These are phyloP conservation scores for Eucalyptus sp. DNA, from an alignment of 345 rosid genomes.

Conservation along the genomic window DNA sequence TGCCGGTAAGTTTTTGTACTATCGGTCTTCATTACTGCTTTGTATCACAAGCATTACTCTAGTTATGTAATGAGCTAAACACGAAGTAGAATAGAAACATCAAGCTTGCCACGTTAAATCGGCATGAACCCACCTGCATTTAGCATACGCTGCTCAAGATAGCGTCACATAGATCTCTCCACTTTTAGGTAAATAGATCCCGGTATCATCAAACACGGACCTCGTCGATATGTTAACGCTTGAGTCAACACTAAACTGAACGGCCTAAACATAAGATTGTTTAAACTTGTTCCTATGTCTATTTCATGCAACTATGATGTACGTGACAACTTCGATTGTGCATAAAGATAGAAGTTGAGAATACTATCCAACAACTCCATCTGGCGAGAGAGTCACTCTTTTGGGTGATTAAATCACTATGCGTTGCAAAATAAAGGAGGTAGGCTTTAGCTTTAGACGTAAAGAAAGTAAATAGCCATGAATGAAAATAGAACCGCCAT, in stretches of 20 bases:
- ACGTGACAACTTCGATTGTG: background rate
- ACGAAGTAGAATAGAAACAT: background rate
- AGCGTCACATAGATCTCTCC: background rate
- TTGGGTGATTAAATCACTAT: background rate
- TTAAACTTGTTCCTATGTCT: background rate
- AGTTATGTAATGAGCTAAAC: background rate
- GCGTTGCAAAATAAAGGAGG: background rate
- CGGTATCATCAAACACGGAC: background rate
- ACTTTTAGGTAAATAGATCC: background rate
- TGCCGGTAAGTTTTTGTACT: background rate
- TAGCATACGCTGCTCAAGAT: background rate
- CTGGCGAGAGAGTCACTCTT: background rate
- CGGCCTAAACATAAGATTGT: background rate
- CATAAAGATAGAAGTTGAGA: background rate
- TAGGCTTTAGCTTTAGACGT: background rate
- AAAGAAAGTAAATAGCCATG: background rate
- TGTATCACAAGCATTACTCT: background rate
- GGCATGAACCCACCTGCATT: background rate
- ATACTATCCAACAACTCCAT: background rate
- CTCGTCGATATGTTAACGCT: background rate
- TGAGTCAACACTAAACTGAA: background rate
- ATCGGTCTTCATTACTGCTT: background rate
- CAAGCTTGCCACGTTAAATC: background rate
- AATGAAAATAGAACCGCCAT: background rate
- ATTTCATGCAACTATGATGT: background rate